Base-by-base conservation (phyloP, 2,329 filamentous ascomycete genomes). In the Camillea tinctor region DNA sequence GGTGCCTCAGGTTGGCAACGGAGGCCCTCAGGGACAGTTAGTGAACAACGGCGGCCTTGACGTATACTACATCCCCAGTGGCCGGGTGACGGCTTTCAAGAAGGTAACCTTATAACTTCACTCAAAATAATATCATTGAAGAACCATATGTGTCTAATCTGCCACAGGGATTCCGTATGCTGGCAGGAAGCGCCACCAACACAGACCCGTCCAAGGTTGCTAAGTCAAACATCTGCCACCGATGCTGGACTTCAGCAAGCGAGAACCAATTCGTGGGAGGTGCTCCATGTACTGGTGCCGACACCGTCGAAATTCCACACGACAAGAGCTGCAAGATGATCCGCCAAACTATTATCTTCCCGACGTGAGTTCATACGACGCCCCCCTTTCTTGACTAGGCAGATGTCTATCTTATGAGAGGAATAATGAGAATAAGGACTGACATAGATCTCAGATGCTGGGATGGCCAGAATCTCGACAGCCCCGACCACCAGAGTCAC, bases 331-430 rank as follows among this genome's bases (percentile, higher is more conserved):
- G 79, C 76, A 81, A 81, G 74, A 80, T 81, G 76, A 81, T 82
- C 74, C 77, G 80, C 63, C 79, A 81, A 68, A 82, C 80, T 67
- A 79, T 82, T 70, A 80, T 81, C 71, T 82, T 82, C 73, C 77
- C 77, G 5, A 72, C 74, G 74, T 76, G 71, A 67, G 71, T 67
- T 52, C 52, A 11, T 15, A 1, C 4, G 19, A 26, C n/a, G 21
- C 6, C 23, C 49, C 20, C 23, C 49, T 49, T 21, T 15, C n/a
- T 13, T 11, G 11, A 24, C 3, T 4, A 50, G 48, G 20, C 13
- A 44, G 1, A 6, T 13, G 6, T 6, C 26, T 44, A 44, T 15
- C 15, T 44, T 44, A 11, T 11, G 24, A 7, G 50, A 6, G 1
- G 9, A 52, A 15, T 22, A 30, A 3, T 44, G 21, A 9, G n/a